A percentile compares a stretch with the other conserved stretches of the same genome.
Conservation (phyloP, 495 filamentous ascomycete species). For the Collariella sp. region DNA sequence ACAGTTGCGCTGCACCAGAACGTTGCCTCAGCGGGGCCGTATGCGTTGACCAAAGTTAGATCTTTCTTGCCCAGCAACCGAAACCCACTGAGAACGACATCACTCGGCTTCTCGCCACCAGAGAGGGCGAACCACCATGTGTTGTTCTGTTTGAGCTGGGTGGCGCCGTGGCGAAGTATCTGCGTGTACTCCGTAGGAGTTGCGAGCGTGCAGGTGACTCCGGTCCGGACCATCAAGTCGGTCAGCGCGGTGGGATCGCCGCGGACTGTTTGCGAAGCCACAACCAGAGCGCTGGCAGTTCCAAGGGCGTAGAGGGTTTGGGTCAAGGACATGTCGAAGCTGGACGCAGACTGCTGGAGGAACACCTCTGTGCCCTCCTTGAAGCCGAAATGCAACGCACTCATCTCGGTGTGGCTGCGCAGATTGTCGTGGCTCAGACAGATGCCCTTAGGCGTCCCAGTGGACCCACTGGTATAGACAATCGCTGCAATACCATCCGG, state of each 20-base stretch:
- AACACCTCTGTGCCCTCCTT: conserved; percentile 6
- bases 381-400: background rate
- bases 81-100: conserved; percentile 13
- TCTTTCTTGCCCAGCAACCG: background rate
- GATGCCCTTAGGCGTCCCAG: no score
- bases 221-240: conserved; percentile 11
- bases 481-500: no score
- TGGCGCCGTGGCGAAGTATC: conserved; percentile 15
- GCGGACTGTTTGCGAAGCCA: conserved; percentile 13
- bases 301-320: conserved; percentile 25
- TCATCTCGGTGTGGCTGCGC: background rate
- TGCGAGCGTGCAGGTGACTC: conserved; percentile 21
- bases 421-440: no score
- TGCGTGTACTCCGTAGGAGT: conserved; percentile 22
- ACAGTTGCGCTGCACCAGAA: background rate
- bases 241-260: conserved; percentile 20
- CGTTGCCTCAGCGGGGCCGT: conserved; percentile 28
- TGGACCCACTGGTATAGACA: no score
- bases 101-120: conserved; percentile 20
- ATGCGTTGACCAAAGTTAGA: conserved; percentile 24
- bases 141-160: background rate
- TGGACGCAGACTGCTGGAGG: conserved; percentile 24
- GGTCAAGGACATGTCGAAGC: conserved; percentile 25
- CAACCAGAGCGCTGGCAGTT: conserved; percentile 18
- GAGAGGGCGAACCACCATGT: conserved; percentile 21